Percentiles rank a stretch among this genome's conserved stretches.
Evolutionary conservation across 2,329 filamentous ascomycete species (phyloP).

Genomic region (Nemania serpens): DNA sequence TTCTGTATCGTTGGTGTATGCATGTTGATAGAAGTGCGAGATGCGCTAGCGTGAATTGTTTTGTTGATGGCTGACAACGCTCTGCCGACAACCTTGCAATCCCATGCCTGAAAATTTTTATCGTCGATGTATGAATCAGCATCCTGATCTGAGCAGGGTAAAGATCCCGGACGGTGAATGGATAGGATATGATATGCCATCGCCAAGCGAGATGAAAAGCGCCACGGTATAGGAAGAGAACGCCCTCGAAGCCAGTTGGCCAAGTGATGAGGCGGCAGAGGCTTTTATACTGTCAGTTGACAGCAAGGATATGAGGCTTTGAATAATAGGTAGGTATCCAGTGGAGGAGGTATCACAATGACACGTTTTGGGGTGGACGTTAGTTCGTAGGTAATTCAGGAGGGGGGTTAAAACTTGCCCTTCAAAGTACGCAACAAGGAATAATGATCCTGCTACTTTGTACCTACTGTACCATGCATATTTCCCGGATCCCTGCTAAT

Average conservation of each 20-base stretch:
- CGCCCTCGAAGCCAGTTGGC: not conserved
- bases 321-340: not conserved
- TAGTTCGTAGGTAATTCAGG: not conserved
- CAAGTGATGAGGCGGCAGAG: not conserved
- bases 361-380: too few relatives aligned
- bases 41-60: too few relatives aligned
- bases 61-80: too few relatives aligned
- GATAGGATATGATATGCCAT: too few relatives aligned
- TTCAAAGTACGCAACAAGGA: not conserved
- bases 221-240: not conserved
- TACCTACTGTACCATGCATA: not conserved
- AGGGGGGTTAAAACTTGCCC: not conserved
- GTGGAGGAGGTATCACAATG: too few relatives aligned
- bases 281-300: not conserved
- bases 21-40: constrained; percentile 17
- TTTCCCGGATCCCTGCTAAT: not conserved
- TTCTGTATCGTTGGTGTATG: constrained; percentile 15
- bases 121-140: too few relatives aligned
- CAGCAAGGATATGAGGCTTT: not conserved
- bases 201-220: too few relatives aligned
- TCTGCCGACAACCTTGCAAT: too few relatives aligned
- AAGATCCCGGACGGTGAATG: too few relatives aligned
- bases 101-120: too few relatives aligned
- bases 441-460: not conserved
- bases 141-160: too few relatives aligned